Base-by-base conservation (phyloP, 2,329 filamentous ascomycete genomes). In the Xylaria polymorpha region DNA sequence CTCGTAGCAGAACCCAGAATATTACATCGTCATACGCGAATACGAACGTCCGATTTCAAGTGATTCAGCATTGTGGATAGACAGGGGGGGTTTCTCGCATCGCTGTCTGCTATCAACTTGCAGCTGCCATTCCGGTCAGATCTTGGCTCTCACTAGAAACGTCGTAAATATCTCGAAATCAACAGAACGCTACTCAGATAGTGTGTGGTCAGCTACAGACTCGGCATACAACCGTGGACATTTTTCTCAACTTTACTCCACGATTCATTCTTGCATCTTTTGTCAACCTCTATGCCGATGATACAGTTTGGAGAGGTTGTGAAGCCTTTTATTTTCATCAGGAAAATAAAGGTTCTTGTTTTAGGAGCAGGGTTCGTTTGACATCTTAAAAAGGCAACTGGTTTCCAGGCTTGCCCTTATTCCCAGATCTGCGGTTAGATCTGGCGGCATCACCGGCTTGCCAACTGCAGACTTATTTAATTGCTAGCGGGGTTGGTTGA, bases 11-110 rank as follows among this genome's bases (percentile, higher is more conserved):
- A n/a, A 32, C 18, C 44, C 35, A 61, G 58, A 66, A 48, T 55
- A 60, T 44, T 66, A 22, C 63, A 35, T 63, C 51, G 15, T 68
- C 61, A 63, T 62, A 35, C 56, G 44, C 66, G 62, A 63, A 66
- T 58, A 64, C 59, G 41, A 66, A 56, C 43, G 39, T 61, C 35
- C 66, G 56, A 53, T 63, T 61, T 53, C 44, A 56, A 20, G 37
- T 41, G 50, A 61, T 57, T 41, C 35, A 62, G 44, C 37, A 37
- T 71, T 41, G 44, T 58, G 59, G 55, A 55, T 69, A 48, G 46
- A 64, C 20, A 35, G 37, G 48, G 58, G 58, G n/a, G 51, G 57
- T 18, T n/a, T 53, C 22, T 66, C 39, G 50, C 59, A 22, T 55
- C 62, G 25, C 29, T 7, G 20, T 55, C 56, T 37, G n/a, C 48